phyloP scores from a whole-genome alignment of 2,329 filamentous ascomycete genomes.

The Hymenoscyphus repandus region DNA sequence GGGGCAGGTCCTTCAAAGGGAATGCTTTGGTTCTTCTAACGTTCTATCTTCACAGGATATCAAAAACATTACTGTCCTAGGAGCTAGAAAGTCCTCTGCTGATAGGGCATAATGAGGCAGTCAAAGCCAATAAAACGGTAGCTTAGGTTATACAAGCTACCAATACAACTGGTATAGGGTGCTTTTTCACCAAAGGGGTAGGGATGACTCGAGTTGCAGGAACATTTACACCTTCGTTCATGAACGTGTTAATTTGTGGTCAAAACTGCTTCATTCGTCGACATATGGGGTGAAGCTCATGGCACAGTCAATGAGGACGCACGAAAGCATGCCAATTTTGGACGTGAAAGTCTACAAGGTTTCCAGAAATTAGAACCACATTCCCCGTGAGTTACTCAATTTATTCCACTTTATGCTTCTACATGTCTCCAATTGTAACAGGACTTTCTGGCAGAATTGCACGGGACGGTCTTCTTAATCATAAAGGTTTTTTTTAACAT shows the following conservation, averaged over 20 bases:
- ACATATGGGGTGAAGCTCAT: constrained; percentile 20
- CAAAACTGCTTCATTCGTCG: constrained; percentile 8
- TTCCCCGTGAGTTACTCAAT: too few relatives aligned
- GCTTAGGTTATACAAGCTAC: constrained; percentile 33
- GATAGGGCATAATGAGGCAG: constrained; percentile 34
- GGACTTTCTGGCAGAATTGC: constrained; percentile 28
- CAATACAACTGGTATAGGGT: constrained; percentile 30
- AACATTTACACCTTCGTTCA: constrained; percentile 11
- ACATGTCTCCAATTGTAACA: constrained; percentile 5
- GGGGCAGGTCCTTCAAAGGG: constrained; percentile 30
- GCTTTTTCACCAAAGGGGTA: constrained; percentile 25
- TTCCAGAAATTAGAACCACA: too few relatives aligned
- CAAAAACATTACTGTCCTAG: constrained; percentile 30
- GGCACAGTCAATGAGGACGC: neutral
- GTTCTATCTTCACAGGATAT: constrained; percentile 19
- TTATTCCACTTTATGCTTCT: too few relatives aligned
- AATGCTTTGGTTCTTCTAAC: constrained; percentile 31
- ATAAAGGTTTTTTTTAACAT: constrained; percentile 26
- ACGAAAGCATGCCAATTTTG: too few relatives aligned
- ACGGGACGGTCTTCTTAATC: constrained; percentile 27
- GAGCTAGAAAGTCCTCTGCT: constrained; percentile 35
- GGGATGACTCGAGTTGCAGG: constrained; percentile 9
- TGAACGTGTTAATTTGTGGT: constrained; percentile 16
- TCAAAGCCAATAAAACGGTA: constrained; percentile 31
- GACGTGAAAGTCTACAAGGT: too few relatives aligned